Evolutionary conservation across 2,329 filamentous ascomycete species (phyloP).

Genomic region (Akanthomyces muscarius): DNA sequence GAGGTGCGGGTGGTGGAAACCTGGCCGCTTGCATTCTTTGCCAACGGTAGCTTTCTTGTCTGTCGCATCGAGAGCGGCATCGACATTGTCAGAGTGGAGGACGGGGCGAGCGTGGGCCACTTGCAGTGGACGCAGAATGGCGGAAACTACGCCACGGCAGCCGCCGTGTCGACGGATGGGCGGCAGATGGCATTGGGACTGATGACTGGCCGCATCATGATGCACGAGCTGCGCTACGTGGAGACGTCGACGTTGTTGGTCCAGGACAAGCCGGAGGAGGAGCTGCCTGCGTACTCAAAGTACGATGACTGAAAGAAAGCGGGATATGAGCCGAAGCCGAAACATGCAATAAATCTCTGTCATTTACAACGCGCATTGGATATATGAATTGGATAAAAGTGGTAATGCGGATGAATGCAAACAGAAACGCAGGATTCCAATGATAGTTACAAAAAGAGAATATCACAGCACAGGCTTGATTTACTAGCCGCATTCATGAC

Average conservation of each 20-base stretch:
- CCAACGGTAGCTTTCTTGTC: conserved; percentile 24
- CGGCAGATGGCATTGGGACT: not conserved
- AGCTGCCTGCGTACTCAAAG: not conserved
- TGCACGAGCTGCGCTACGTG: not conserved
- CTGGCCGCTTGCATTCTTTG: conserved; percentile 28
- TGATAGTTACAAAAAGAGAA: too few species aligned
- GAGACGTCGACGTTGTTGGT: not conserved
- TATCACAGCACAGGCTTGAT: too few species aligned
- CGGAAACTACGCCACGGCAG: not conserved
- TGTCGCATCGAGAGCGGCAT: conserved; percentile 27
- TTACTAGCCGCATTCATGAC: too few species aligned
- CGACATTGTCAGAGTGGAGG: conserved; percentile 15
- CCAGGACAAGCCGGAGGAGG: not conserved
- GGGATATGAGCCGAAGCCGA: too few species aligned
- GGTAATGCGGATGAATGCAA: too few species aligned
- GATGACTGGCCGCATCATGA: not conserved
- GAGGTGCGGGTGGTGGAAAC: conserved; percentile 22
- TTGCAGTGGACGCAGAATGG: not conserved
- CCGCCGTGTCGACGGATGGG: not conserved
- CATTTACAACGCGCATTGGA: too few species aligned
- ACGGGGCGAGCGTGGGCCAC: not conserved
- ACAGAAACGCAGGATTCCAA: too few species aligned
- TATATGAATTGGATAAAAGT: too few species aligned
- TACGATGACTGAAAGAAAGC: not conserved
- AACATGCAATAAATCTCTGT: too few species aligned